A percentile compares a stretch with the other conserved stretches of the same genome.
phyloP scores from a whole-genome alignment of 768 basidiomycete species.

The Tephrocybe sp. region DNA sequence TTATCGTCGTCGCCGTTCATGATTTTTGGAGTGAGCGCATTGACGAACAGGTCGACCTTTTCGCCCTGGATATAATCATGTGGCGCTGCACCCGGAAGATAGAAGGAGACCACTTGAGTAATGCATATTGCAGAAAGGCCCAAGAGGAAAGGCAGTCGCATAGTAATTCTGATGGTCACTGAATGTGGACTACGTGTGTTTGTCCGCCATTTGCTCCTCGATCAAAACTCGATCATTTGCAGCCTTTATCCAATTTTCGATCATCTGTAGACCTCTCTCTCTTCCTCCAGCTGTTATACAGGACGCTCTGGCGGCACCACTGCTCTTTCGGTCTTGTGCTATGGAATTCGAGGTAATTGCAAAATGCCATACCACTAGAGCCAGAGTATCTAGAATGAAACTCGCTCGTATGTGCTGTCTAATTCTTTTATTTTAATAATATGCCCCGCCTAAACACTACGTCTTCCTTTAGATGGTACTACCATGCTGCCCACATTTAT shows the following conservation, averaged over 20 bases:
- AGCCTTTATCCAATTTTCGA: neutral
- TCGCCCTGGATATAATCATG: conserved; percentile 76
- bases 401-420: conserved; percentile 59
- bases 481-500: conserved; percentile 90
- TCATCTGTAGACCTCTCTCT: neutral
- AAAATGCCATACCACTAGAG: conserved; percentile 76
- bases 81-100: conserved; percentile 90
- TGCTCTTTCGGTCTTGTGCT: conserved; percentile 19
- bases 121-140: conserved; percentile 19
- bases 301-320: conserved; percentile 13
- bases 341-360: conserved; percentile 87
- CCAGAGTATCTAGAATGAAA: conserved; percentile 83
- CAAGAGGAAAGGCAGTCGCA: conserved; percentile 20
- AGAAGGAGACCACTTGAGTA: conserved; percentile 60
- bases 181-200: conserved; percentile 1
- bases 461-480: conserved; percentile 53
- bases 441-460: neutral
- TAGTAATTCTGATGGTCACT: conserved; percentile 9
- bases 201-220: conserved; percentile 2
- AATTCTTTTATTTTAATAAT: conserved; percentile 3
- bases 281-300: neutral
- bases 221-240: conserved; percentile 4
- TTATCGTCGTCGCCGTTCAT: conserved; percentile 65
- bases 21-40: conserved; percentile 86
- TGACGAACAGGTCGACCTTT: conserved; percentile 76